Evolutionary conservation across 495 filamentous ascomycete genomes (phyloP), one percentile per base, ranked within the genome.

Genomic region (Neurospora sublineolata): DNA sequence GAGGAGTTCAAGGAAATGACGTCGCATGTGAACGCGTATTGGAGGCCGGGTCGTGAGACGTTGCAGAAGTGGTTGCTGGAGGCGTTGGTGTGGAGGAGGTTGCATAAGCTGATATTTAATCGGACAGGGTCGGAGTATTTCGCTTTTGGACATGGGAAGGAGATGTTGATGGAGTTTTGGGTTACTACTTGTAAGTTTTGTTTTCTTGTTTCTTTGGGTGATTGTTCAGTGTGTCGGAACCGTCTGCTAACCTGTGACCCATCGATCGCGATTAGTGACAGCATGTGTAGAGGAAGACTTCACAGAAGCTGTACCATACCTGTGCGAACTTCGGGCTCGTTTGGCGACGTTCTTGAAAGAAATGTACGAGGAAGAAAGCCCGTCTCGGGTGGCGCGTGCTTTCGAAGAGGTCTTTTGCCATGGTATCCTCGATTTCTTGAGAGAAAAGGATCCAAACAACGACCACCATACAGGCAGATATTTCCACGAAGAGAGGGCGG

Each of bases 1-100:
- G 74, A 71, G 2, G 68, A 72, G 68, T 70, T 60, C 72, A 74
- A 0, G 64, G 71, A 10, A 72, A 72, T 42, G 74, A 76, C 18
- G 73, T 72, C 6, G 71, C 76, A 58, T 33, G 46, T 18, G 70
- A 74, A 16, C 16, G 68, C 27, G 27, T 64, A 30, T 1, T 64
- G 14, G 14, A 9, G 27, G 18, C 14, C 5, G 23, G 2, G 33
- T 14, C 6, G 12, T 14, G 14, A 12, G 23, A 27, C 52, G 52
- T 12, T 58, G 27, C 10, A 27, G 33, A 64, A 30, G 27, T 64
- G 52, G 52, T 64, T 64, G 52, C 27, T 64, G 12, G 52, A 64
- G 52, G 52, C 52, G 14, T 64, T 64, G 52, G 14, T 64, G 12
- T 64, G 52, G 52, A 64, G 52, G 52, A 64, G 52, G 52, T 3